Conservation (phyloP, 371 early-diverging fungal genomes). For the Syncephalis plumigaleata region DNA sequence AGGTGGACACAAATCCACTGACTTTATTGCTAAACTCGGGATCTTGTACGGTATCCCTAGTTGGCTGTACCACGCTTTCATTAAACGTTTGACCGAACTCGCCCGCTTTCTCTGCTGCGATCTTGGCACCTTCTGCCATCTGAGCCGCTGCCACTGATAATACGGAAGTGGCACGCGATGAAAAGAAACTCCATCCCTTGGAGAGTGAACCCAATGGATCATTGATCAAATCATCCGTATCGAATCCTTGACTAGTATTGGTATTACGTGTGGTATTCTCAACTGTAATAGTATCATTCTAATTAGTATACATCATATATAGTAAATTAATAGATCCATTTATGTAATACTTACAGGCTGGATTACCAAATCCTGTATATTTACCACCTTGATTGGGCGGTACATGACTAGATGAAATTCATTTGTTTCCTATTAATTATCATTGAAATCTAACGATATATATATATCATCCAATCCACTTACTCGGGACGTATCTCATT, state of each 20-base stretch:
- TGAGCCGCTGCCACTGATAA: conserved; percentile 23
- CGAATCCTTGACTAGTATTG: conserved; percentile 13
- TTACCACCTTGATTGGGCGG: conserved; percentile 89
- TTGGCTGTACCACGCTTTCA: conserved; percentile 70
- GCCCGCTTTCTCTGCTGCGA: conserved; percentile 50
- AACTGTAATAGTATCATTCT: too few relatives aligned
- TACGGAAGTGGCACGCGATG: conserved; percentile 20
- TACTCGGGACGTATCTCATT: conserved; percentile 41
- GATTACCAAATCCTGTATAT: conserved; percentile 77
- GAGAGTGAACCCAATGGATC: conserved; percentile 68
- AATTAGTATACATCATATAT: too few relatives aligned
- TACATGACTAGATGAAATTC: conserved; percentile 21
- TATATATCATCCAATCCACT: conserved; percentile 5
- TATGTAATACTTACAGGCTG: conserved; percentile 20
- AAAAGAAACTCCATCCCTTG: conserved; percentile 70
- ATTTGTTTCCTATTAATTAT: too few relatives aligned
- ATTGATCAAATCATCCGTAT: conserved; percentile 50
- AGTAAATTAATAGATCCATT: too few relatives aligned
- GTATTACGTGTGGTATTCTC: conserved; percentile 7
- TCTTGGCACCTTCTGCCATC: conserved; percentile 49
- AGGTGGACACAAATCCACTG: conserved; percentile 38
- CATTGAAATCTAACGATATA: conserved; percentile 1
- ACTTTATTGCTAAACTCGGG: conserved; percentile 65
- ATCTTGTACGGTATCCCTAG: conserved; percentile 68
- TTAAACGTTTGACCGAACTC: conserved; percentile 45